These are phyloP conservation scores for Domatiomyces catenatus DNA, from an alignment of 2,329 filamentous ascomycete genomes.

Conservation along the genomic window DNA sequence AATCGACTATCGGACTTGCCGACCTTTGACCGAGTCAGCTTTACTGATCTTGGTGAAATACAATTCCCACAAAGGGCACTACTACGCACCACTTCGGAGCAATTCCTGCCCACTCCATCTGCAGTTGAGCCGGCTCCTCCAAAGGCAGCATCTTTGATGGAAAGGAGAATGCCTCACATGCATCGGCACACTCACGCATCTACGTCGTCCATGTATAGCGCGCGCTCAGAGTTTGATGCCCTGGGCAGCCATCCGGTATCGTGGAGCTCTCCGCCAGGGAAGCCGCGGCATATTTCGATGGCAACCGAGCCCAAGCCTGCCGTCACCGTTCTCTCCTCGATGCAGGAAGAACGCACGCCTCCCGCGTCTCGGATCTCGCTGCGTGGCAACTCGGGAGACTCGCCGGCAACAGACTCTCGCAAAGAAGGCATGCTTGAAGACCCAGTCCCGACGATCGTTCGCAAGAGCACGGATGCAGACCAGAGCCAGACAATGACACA, in stretches of 20 bases:
- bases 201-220: slow-evolving; percentile 11
- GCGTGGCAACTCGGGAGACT: slow-evolving; percentile 8
- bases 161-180: slow-evolving; percentile 6
- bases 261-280: slow-evolving; percentile 15
- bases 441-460: not conserved
- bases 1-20: slow-evolving; percentile 32
- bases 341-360: slow-evolving; percentile 17
- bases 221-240: slow-evolving; percentile 16
- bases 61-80: slow-evolving; percentile 23
- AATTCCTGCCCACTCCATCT: slow-evolving; percentile 8
- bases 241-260: slow-evolving; percentile 17
- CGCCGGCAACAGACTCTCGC: slow-evolving; percentile 5
- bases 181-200: slow-evolving; percentile 10
- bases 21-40: slow-evolving; percentile 26
- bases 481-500: not conserved
- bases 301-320: slow-evolving; percentile 16
- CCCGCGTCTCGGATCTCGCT: slow-evolving; percentile 11
- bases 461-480: not conserved
- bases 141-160: slow-evolving; percentile 15
- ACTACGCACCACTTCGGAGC: slow-evolving; percentile 15
- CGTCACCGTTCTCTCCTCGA: slow-evolving; percentile 13
- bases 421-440: not conserved
- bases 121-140: slow-evolving; percentile 6
- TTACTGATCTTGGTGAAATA: slow-evolving; percentile 20
- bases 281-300: slow-evolving; percentile 18